Base-by-base conservation (phyloP, 257 asterid genomes). In the Nicotiana undulata region DNA sequence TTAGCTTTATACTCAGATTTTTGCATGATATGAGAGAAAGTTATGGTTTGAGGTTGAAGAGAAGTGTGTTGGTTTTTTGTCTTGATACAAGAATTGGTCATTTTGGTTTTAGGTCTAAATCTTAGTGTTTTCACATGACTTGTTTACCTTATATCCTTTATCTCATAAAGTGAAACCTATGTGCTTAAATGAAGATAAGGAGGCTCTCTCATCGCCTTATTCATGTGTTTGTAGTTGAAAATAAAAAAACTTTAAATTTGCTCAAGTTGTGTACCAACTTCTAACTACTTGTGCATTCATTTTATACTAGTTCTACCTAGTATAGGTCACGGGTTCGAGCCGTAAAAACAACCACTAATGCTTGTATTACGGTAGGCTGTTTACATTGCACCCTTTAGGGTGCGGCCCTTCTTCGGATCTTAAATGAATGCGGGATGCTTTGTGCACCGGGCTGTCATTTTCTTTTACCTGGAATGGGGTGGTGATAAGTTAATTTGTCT, bases 151-250 rank as follows among this genome's bases (percentile, higher is more conserved):
- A 83, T 83, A 74, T 79, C 75, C 46, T 40, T 74, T 61, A 77
- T 77, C 81, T 78, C 3, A 86, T 63, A 77, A 44, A 81, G 76
- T 76, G 70, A 70, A 77, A 81, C 4, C 11, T 26, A 89, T 51
- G 60, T 60, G 32, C 60, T 72, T 72, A 7, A 72, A 46, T 72
- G 58, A 72, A 46, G 84, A 79, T 76, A 59, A 66, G 84, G 68
- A 44, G 87, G 85, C 58, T 83, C 63, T 82, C 79, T 84, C 85
- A 82, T 87, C 96, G 89, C 85, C 84, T 77, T 79, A 82, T 89
- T 90, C 94, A 88, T 90, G 97, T 89, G 91, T 83, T 84, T 86
- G 83, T 72, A 81, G 76, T 86, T 87, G 12, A 24, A 68, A 26
- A 26, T 0, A 26, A 26, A 26, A 79, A 81, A 56, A 85, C 87